Base-by-base conservation (phyloP, 306 rosid genomes). In the Castanea crenata region DNA sequence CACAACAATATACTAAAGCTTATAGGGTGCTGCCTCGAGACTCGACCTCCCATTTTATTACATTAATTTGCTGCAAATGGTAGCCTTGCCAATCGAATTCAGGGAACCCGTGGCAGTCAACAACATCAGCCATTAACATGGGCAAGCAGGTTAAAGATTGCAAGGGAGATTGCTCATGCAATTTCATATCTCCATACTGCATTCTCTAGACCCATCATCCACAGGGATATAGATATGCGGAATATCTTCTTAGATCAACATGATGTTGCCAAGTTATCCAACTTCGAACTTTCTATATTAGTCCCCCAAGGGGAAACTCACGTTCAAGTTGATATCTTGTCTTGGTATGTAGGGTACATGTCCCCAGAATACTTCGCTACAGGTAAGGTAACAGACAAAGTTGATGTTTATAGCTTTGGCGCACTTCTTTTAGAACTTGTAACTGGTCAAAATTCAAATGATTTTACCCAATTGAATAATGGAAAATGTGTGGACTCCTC, bases 361-460 rank as follows among this genome's bases (percentile, higher is more conserved):
- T 49, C 54, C 15, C 54, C 16, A 2, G 1, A 49, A 1, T 49
- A 49, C 4, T 49, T 18, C 12, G 32, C 79, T 13, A 61, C 54
- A 3, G 64, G 71, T 18, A 49, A 13, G 12, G 0, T 6, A 0
- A 5, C 79, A 8, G 35, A 69, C 25, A 69, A 58, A 29, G 49
- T 19, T 69, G 76, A 75, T 69, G 80, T 74, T 14, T 74, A 38
- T 69, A 52, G 10, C 51, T 80, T 80, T 34, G 72, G 83, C 1
- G 4, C 13, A 4, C 16, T 59, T 21, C 65, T 59, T 20, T 59
- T 59, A 10, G 27, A 23, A 7, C 13, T 59, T 21, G 4, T 23
- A 23, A 59, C 65, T 0, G 65, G 7, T 2, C 16, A 49, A 3
- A 49, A 1, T 49, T 49, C 0, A 49, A 10, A 49, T 49, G 16